Conservation (phyloP, 805 yeast genomes). For the Metschnikowia vanudenii region DNA sequence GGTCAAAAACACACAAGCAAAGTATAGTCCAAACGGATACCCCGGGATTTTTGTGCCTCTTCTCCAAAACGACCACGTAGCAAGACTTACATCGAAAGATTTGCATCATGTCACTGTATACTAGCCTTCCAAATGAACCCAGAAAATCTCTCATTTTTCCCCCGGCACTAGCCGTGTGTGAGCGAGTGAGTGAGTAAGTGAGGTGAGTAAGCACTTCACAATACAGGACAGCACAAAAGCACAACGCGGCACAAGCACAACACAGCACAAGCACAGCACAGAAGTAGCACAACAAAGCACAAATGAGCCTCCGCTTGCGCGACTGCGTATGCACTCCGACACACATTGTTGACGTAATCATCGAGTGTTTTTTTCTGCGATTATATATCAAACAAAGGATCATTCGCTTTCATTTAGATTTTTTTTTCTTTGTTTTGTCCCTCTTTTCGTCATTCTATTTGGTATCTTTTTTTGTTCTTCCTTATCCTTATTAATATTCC, state of each 20-base stretch:
- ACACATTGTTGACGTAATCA: slow-evolving; percentile 2
- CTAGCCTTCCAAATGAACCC: too few relatives aligned
- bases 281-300: too few relatives aligned
- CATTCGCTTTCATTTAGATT: background rate
- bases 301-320: background rate
- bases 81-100: background rate
- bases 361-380: background rate
- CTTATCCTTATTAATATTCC: background rate
- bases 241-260: too few relatives aligned
- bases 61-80: background rate
- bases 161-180: background rate
- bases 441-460: background rate
- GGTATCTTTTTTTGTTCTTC: background rate
- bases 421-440: background rate
- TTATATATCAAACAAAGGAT: background rate
- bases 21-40: too few relatives aligned
- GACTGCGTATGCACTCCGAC: too few relatives aligned
- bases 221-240: background rate
- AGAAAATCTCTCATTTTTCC: too few relatives aligned
- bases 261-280: too few relatives aligned
- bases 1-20: too few relatives aligned
- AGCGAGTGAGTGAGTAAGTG: too few relatives aligned
- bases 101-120: background rate
- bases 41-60: too few relatives aligned
- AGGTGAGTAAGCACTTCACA: too few relatives aligned